A percentile compares a stretch with the other conserved stretches of the same genome.
These are phyloP conservation scores for Colletotrichum magnum DNA, from an alignment of 2,329 filamentous ascomycete genomes.

Conservation along the genomic window DNA sequence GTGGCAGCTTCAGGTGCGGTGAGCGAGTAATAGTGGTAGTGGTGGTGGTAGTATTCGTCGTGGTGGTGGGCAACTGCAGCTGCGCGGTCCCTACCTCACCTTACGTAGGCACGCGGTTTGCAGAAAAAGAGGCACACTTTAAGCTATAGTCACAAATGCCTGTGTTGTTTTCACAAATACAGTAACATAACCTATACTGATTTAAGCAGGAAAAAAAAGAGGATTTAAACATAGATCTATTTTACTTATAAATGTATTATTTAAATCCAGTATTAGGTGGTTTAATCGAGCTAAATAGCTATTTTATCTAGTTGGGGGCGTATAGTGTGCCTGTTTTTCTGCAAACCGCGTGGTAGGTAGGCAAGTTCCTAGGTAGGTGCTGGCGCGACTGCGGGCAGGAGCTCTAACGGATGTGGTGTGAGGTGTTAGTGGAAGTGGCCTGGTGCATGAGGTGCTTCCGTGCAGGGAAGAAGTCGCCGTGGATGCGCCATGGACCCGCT, in stretches of 20 bases:
- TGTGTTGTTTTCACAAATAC: too few relatives aligned
- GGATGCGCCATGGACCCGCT: conserved; percentile 24
- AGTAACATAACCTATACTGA: too few relatives aligned
- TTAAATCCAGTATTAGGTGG: too few relatives aligned
- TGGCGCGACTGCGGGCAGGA: background rate
- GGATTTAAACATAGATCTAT: too few relatives aligned
- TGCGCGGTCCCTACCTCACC: background rate
- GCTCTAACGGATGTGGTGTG: conserved; percentile 20
- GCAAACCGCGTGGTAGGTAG: background rate
- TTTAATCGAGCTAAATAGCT: too few relatives aligned
- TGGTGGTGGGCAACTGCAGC: background rate
- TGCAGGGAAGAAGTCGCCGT: conserved; percentile 34
- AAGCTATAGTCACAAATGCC: too few relatives aligned
- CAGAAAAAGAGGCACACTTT: too few relatives aligned
- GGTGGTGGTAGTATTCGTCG: conserved; percentile 10
- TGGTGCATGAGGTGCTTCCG: conserved; percentile 27
- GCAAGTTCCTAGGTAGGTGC: background rate
- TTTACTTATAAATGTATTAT: too few relatives aligned
- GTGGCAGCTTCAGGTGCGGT: conserved; percentile 3
- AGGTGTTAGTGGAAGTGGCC: conserved; percentile 34
- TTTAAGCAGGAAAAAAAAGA: too few relatives aligned
- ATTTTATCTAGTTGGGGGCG: too few relatives aligned
- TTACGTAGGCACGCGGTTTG: background rate
- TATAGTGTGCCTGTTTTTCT: too few relatives aligned
- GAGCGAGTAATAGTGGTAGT: conserved; percentile 9